phyloP scores from a whole-genome alignment of 345 rosid species.

The Limnanthes douglasii region DNA sequence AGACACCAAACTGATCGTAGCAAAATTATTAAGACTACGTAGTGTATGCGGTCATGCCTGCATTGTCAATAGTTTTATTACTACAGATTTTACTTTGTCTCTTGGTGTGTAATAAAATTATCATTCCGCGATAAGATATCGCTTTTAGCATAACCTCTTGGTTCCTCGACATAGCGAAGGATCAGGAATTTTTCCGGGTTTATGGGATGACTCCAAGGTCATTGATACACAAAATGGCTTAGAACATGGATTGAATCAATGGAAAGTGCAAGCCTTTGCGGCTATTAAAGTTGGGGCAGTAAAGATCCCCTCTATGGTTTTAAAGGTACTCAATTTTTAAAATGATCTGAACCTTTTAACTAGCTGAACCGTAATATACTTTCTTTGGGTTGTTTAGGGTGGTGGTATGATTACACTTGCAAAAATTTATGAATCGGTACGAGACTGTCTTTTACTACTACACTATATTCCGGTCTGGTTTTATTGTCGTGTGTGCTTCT shows the following conservation, averaged over 20 bases:
- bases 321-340: slow-evolving; percentile 32
- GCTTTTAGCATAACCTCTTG: not conserved
- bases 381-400: slow-evolving; percentile 28
- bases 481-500: not conserved
- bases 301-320: slow-evolving; percentile 56
- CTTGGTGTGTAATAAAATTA: too few species aligned
- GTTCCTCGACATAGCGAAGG: slow-evolving; percentile 43
- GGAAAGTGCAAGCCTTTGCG: slow-evolving; percentile 54
- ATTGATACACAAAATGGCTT: slow-evolving; percentile 25
- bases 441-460: slow-evolving; percentile 10
- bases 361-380: slow-evolving; percentile 1
- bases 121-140: too few species aligned
- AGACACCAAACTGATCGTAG: too few species aligned
- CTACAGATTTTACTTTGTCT: too few species aligned
- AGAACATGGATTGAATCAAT: slow-evolving; percentile 54
- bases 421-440: slow-evolving; percentile 67
- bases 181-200: slow-evolving; percentile 34
- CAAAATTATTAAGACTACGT: too few species aligned
- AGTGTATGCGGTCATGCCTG: too few species aligned
- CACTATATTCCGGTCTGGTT: slow-evolving; percentile 1
- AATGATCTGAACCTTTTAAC: not conserved
- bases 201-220: slow-evolving; percentile 32
- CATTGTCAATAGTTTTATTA: too few species aligned
- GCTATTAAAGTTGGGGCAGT: slow-evolving; percentile 37
- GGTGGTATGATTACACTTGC: slow-evolving; percentile 63